Evolutionary conservation across 805 yeast genomes (phyloP).

Genomic region (Saccharomycopsis oosterbeekiorum): DNA sequence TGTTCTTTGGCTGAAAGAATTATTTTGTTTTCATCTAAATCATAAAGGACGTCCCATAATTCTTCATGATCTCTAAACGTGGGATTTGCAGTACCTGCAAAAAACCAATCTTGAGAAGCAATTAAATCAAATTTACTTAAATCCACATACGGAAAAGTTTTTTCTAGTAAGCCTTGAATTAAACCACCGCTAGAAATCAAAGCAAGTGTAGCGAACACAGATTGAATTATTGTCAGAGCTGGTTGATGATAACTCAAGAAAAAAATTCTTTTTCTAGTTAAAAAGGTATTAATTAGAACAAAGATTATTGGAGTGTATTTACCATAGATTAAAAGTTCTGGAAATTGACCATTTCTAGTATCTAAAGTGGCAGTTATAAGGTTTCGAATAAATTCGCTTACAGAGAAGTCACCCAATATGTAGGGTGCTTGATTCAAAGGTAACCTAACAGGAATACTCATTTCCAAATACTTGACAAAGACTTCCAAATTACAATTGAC

Average conservation of each 20-base stretch:
- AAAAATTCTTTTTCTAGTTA: slow-evolving; percentile 42
- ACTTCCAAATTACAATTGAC: slow-evolving; percentile 33
- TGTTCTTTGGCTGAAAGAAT: slow-evolving; percentile 20
- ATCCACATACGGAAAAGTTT: slow-evolving; percentile 48
- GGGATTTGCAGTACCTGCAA: slow-evolving; percentile 55
- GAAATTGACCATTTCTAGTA: slow-evolving; percentile 21
- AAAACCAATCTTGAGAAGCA: slow-evolving; percentile 36
- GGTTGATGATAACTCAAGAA: slow-evolving; percentile 41
- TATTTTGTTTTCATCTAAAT: slow-evolving; percentile 33
- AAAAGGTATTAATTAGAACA: slow-evolving; percentile 39
- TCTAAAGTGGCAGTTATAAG: slow-evolving; percentile 12
- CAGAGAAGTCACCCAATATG: slow-evolving; percentile 18
- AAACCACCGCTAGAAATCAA: slow-evolving; percentile 44
- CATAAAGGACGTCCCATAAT: slow-evolving; percentile 48
- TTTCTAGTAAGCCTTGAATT: slow-evolving; percentile 36
- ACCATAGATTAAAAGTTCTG: slow-evolving; percentile 45
- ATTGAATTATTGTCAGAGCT: slow-evolving; percentile 41
- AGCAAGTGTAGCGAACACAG: slow-evolving; percentile 37
- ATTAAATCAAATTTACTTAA: slow-evolving; percentile 44
- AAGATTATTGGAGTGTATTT: slow-evolving; percentile 44
- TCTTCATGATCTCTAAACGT: slow-evolving; percentile 44
- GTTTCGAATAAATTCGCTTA: slow-evolving; percentile 8
- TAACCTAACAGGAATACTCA: slow-evolving; percentile 35
- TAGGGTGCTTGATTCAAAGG: slow-evolving; percentile 25
- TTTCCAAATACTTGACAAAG: slow-evolving; percentile 28